Base-by-base conservation (phyloP, 768 basidiomycete genomes). In the Suillus decipiens region DNA sequence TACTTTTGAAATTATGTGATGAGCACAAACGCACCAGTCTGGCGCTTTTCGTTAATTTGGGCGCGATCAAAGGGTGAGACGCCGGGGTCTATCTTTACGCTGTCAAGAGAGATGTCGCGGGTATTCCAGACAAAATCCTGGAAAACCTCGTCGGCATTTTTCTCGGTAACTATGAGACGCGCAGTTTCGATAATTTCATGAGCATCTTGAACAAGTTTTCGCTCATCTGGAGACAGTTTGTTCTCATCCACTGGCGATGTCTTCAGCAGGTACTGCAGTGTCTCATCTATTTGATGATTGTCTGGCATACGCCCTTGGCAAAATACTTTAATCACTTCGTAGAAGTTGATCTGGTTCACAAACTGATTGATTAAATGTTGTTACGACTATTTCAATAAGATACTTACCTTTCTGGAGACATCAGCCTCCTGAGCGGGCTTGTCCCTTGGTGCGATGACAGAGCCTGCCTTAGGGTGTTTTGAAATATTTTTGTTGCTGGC, bases 91-190 rank as follows among this genome's bases (percentile, higher is more conserved):
- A 74, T 77, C 75, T 81, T 83, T 42, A 73, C 70, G 61, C 72
- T 82, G 73, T 66, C 67, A 1, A 36, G 17, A 8, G 66, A 64
- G 22, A 88, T 77, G 41, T 84, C 83, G 41, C 84, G 79, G 1
- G 92, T 93, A 64, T 88, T 84, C 90, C 90, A 95, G 45, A 96
- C 75, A 68, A 96, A 96, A 69, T 92, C 89, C 76, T 98, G 96
- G 74, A 97, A 82, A 45, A 98, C 82, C 78, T 98, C 95, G 68
- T 96, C 95, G 28, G 81, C 78, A 68, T 97, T 97, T 85, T 96
- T 97, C 69, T 90, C 82, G 56, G 79, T 70, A n/a, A 96, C 86
- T 63, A 95, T 87, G 45, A 83, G 68, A 14, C 88, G 83, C 0
- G 84, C 80, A 5, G 93, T 95, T 67, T 86, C 84, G 69, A 96